These are phyloP conservation scores for Picea glauca DNA, from an alignment of 75 land plant species.

Conservation along the genomic window DNA sequence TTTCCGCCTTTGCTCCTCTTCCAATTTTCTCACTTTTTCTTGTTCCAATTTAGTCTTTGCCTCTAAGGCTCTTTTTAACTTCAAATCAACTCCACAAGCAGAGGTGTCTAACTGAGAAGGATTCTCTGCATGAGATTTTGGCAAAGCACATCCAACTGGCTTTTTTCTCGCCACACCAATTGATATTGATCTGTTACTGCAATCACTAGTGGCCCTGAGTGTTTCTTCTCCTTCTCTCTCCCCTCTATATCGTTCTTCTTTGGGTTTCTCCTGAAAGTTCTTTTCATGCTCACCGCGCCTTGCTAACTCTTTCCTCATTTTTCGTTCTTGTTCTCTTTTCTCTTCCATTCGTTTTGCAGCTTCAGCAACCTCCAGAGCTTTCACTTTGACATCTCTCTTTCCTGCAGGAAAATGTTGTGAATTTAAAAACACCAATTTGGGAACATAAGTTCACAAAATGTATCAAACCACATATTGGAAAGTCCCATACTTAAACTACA, in stretches of 20 bases:
- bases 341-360: constrained; percentile 76
- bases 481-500: background rate
- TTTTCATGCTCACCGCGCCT: constrained; percentile 30
- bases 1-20: constrained; percentile 50
- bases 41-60: constrained; percentile 52
- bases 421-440: background rate
- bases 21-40: constrained; percentile 55
- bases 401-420: constrained; percentile 29
- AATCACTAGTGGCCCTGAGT: constrained; percentile 6
- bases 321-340: constrained; percentile 64
- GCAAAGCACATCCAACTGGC: constrained; percentile 6
- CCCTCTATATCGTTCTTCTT: constrained; percentile 14
- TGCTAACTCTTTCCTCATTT: constrained; percentile 56
- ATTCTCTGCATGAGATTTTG: constrained; percentile 10
- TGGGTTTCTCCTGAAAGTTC: constrained; percentile 17
- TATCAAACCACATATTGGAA: background rate
- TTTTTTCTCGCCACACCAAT: constrained; percentile 6
- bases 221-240: constrained; percentile 13
- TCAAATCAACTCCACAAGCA: constrained; percentile 6
- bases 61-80: constrained; percentile 27
- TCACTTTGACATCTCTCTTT: constrained; percentile 87
- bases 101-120: constrained; percentile 8
- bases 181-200: constrained; percentile 10
- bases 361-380: constrained; percentile 93
- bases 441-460: constrained; percentile 3